Percentiles rank a stretch among this genome's conserved stretches.
Evolutionary conservation across 2,329 filamentous ascomycete genomes (phyloP).

Genomic region (Monilinia fructicola): DNA sequence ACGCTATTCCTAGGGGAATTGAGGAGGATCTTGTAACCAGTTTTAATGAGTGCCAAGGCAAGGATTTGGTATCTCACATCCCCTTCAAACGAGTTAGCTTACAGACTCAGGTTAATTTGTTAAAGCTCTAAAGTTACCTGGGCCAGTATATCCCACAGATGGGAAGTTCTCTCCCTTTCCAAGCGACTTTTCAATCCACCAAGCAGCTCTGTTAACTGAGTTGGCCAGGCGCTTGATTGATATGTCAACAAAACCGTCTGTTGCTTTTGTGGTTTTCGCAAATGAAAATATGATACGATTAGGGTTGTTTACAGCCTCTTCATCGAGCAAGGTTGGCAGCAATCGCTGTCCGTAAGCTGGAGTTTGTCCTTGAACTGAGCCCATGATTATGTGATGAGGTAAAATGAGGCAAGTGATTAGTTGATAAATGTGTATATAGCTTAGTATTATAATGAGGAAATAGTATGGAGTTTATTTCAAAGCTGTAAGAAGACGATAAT

Average conservation of each 20-base stretch:
- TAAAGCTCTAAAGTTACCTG: constrained; percentile 9
- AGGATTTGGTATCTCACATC: constrained; percentile 23
- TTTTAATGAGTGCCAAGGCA: constrained; percentile 14
- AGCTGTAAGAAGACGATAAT: neutral
- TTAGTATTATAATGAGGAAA: neutral
- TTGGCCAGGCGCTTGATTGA: constrained; percentile 28
- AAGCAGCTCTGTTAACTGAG: constrained; percentile 29
- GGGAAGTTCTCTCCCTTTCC: constrained; percentile 31
- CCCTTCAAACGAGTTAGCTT: constrained; percentile 7
- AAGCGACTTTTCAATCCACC: constrained; percentile 25
- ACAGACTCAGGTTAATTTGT: no score
- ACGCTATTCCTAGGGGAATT: constrained; percentile 17
- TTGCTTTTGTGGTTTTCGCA: constrained; percentile 13
- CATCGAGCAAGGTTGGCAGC: constrained; percentile 15
- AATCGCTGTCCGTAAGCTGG: constrained; percentile 20
- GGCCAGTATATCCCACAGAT: constrained; percentile 23
- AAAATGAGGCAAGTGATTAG: neutral
- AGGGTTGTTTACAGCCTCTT: constrained; percentile 15
- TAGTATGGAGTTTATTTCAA: neutral
- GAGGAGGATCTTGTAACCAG: constrained; percentile 21
- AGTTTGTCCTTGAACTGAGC: constrained; percentile 14
- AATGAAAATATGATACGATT: constrained; percentile 9
- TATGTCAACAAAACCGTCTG: constrained; percentile 26
- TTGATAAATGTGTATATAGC: neutral
- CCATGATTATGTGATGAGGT: neutral